phyloP scores from a whole-genome alignment of 2,329 filamentous ascomycete genomes.

The Trichoderma gracile region DNA sequence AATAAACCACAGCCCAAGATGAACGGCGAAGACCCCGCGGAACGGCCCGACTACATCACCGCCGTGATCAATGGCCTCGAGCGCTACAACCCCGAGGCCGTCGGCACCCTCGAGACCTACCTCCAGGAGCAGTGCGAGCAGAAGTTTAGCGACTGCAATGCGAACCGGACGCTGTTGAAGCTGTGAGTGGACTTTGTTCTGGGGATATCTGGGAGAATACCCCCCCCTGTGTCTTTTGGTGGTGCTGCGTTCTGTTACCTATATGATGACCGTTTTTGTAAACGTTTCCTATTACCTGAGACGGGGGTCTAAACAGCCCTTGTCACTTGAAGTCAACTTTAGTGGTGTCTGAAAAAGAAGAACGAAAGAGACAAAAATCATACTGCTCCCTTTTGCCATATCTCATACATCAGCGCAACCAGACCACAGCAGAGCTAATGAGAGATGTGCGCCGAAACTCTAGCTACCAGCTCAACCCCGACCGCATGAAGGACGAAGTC shows the following conservation, averaged over 20 bases:
- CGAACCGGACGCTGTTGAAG: slow-evolving; percentile 93
- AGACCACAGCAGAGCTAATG: background rate
- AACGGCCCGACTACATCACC: slow-evolving; percentile 89
- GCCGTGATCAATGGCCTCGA: slow-evolving; percentile 95
- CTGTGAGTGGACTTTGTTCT: slow-evolving; percentile 66
- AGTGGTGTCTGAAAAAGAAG: slow-evolving; percentile 68
- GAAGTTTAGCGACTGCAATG: slow-evolving; percentile 92
- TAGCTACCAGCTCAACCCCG: slow-evolving; percentile 99
- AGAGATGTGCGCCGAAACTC: background rate
- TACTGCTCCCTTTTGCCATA: background rate
- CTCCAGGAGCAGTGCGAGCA: slow-evolving; percentile 92
- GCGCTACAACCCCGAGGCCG: slow-evolving; percentile 97
- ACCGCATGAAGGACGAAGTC: slow-evolving; percentile 93
- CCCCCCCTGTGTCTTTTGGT: background rate
- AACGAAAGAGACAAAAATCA: background rate
- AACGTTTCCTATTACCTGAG: slow-evolving; percentile 99
- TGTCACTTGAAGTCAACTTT: slow-evolving; percentile 42
- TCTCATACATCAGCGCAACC: background rate
- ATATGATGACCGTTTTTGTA: slow-evolving; percentile 71
- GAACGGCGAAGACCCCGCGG: slow-evolving; percentile 82
- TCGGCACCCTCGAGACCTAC: slow-evolving; percentile 89
- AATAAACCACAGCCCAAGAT: slow-evolving; percentile 46
- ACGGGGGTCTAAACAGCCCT: slow-evolving; percentile 46
- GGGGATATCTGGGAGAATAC: background rate
- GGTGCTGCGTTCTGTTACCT: slow-evolving; percentile 7